Base-by-base conservation (phyloP, 1,139 yeast genomes). In the Pichiaceae sp. region DNA sequence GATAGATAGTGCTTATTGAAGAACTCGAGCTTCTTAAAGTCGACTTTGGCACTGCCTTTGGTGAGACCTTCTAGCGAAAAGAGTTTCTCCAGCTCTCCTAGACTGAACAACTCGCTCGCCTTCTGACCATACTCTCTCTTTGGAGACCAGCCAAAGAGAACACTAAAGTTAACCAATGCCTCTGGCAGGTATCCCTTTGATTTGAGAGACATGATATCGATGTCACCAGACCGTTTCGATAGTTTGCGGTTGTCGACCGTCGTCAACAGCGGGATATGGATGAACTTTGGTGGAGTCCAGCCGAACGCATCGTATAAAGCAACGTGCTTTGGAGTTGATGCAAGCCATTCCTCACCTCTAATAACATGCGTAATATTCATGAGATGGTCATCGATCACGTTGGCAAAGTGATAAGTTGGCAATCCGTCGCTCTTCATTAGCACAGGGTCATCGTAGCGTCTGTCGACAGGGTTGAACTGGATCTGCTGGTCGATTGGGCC, bases 291-390 rank as follows among this genome's bases (percentile, higher is more conserved):
- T 1, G 84, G 76, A 0, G 54, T 48, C 97, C 96, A 89, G 0
- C 87, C 91, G 55, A 91, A 80, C 0, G 96, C 95, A 17, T 70
- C 51, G 53, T 91, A 93, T 40, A 91, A 59, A 0, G 96, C 93
- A 33, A 86, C 68, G 53, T 91, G 99, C 48, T 89, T 91, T 3
- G 97, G 96, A 0, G 98, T 91, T 0, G 97, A 84, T 1, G 95
- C 81, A 8, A 91, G 64, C 99, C 99, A 93, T 57, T 91, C 97
- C 54, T 91, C 98, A 27, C 99, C 99, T 45, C 99, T 68, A 9
- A 91, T 77, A 8, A 91, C 98, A 57, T 93, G 97, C 0, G 96
- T 84, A 31, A 91, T 83, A 34, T 74, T 60, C 98, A 91, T 93
- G 35, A 83, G 60, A 56, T 89, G 95, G 56, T 91, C 99, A 53